A percentile compares a stretch with the other conserved stretches of the same genome.
Conservation (phyloP, 495 filamentous ascomycete genomes). For the Hyaloscypha hepaticicola region DNA sequence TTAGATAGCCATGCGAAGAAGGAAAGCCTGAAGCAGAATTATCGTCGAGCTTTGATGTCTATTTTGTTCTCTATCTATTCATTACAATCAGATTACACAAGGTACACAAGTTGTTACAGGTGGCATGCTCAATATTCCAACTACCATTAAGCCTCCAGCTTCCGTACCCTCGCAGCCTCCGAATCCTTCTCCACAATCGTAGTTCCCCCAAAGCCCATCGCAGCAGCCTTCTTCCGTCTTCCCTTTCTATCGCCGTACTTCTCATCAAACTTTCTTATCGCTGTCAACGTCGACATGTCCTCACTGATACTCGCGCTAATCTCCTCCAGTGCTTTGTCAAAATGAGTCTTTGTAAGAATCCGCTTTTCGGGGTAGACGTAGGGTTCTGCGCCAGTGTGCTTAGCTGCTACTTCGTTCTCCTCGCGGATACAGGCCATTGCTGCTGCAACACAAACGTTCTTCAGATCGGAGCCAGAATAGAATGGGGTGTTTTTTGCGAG, state of each 20-base stretch:
- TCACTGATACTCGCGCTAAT: constrained; percentile 92
- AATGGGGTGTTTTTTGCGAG: constrained; percentile 77
- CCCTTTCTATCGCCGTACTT: constrained; percentile 89
- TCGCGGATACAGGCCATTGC: constrained; percentile 87
- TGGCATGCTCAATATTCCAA: background rate
- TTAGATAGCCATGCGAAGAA: too few relatives aligned
- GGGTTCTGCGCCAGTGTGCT: constrained; percentile 40
- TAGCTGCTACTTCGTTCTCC: constrained; percentile 60
- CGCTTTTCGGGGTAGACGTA: constrained; percentile 67
- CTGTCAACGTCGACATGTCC: constrained; percentile 83
- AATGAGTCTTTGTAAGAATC: constrained; percentile 65
- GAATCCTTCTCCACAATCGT: constrained; percentile 36
- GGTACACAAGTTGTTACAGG: too few relatives aligned
- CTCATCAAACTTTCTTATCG: constrained; percentile 94
- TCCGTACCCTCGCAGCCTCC: constrained; percentile 38
- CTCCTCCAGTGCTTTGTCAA: constrained; percentile 81
- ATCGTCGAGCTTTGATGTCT: too few relatives aligned
- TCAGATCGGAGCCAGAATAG: constrained; percentile 96
- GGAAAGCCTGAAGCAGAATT: too few relatives aligned
- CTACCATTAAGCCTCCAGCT: constrained; percentile 20
- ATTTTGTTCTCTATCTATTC: background rate
- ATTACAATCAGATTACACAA: background rate
- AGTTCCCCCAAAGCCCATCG: constrained; percentile 65
- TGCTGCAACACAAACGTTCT: constrained; percentile 89
- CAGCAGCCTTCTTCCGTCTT: constrained; percentile 55